Evolutionary conservation across 1,139 yeast species (phyloP), one percentile per base, ranked within the genome.

Genomic region (Protomyces gravidus): DNA sequence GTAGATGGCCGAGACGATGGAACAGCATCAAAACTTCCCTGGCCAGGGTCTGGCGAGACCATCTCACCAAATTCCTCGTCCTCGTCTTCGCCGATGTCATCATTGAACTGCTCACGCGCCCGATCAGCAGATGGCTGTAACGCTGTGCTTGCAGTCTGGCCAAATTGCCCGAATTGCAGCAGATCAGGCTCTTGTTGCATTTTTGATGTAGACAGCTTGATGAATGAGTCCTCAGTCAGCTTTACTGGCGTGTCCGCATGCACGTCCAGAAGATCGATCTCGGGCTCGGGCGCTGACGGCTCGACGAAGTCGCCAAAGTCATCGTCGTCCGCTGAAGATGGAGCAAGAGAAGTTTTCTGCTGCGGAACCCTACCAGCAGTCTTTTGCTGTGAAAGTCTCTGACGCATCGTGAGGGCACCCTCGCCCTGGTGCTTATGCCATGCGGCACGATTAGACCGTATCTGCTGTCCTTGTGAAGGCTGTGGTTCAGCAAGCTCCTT

Each of bases 1-100:
- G 64, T 63, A 2, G 55, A 39, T 13, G 61, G 63, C 4, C 27
- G 25, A 11, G 17, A n/a, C 15, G 15, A 7, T 6, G 25, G 13
- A 25, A 13, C 9, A 4, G 13, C 17, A 11, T 19, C 30, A 19
- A 23, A 45, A 5, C 17, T 6, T 13, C 15, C 47, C 21, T 11
- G 13, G 13, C 15, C 26, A 11, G 21, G 23, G 19, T 46, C 33
- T 17, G 50, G 23, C 36, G 50, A 25, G 9, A 46, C 30, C n/a
- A 46, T 27, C 36, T 46, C 50, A 9, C 50, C 50, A 17, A 46
- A 46, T 17, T 46, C 50, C n/a, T 42, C 47, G 27, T 25, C 27
- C 3, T 45, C 47, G 30, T 21, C 30, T 7, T 21, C 15, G 2
- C 13, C 28, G 4, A 9, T 7, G 13, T 26, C 27, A 13, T 9